Conservation (phyloP, 164 flowering plant species). For the Vitis rotundifolia region DNA sequence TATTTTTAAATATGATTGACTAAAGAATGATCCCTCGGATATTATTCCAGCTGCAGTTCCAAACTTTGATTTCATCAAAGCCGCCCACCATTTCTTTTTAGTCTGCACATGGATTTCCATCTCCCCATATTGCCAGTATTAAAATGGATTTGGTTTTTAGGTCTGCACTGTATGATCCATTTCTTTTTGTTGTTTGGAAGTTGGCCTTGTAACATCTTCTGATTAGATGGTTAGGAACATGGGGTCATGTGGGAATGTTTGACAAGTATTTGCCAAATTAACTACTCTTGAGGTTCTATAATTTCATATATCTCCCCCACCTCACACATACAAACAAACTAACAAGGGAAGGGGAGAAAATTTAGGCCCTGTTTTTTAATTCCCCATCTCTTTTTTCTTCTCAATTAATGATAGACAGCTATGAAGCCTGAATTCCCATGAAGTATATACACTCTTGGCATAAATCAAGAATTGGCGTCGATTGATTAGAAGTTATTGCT, state of each 20-base stretch:
- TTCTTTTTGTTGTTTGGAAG: constrained; percentile 15
- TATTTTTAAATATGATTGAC: not conserved
- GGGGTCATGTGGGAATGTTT: constrained; percentile 38
- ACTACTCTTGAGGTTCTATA: not conserved
- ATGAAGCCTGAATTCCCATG: too few relatives aligned
- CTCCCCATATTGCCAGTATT: not conserved
- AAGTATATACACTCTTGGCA: not conserved
- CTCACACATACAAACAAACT: not conserved
- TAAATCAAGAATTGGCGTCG: not conserved
- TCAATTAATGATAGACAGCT: too few relatives aligned
- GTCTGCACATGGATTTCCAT: constrained; percentile 22
- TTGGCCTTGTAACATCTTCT: constrained; percentile 22
- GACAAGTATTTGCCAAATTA: not conserved
- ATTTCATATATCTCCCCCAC: not conserved
- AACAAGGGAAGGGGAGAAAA: not conserved
- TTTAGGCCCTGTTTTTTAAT: not conserved
- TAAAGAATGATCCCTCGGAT: constrained; percentile 5
- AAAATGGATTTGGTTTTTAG: not conserved
- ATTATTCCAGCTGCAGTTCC: not conserved
- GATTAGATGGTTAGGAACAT: constrained; percentile 32
- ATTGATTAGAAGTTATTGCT: not conserved
- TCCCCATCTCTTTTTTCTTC: not conserved
- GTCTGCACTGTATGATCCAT: constrained; percentile 13
- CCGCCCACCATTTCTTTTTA: constrained; percentile 7
- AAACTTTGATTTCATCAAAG: constrained; percentile 12